These are phyloP conservation scores for Domatiomyces catenatus DNA, from an alignment of 2,329 filamentous ascomycete species.

Conservation along the genomic window DNA sequence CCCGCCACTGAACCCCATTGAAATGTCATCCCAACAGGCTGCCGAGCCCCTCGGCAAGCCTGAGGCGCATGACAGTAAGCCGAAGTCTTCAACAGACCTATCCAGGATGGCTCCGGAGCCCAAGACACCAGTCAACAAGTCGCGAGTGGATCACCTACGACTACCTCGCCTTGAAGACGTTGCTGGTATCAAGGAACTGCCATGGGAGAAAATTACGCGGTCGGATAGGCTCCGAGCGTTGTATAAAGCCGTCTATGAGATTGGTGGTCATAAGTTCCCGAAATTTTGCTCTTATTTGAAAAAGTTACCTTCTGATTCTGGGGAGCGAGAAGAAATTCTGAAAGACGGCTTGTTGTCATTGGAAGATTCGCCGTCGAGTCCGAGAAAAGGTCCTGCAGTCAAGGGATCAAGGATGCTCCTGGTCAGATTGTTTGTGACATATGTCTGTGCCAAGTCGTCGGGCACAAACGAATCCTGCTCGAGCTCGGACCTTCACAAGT, in stretches of 20 bases:
- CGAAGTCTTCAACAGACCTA: not conserved
- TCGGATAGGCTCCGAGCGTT: conserved; percentile 25
- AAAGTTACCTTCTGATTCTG: not conserved
- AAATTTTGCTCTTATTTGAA: conserved; percentile 1
- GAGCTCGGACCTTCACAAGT: conserved; percentile 1
- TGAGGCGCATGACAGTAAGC: not conserved
- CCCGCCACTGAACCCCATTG: conserved; percentile 22
- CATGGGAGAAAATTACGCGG: conserved; percentile 24
- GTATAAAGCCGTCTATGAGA: conserved; percentile 15
- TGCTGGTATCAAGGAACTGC: conserved; percentile 20
- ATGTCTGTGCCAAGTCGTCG: conserved; percentile 5
- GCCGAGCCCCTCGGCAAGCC: not conserved
- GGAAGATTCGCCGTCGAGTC: not conserved
- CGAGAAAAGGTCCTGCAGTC: not conserved
- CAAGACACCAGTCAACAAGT: not conserved
- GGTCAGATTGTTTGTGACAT: conserved; percentile 6
- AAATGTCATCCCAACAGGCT: not conserved
- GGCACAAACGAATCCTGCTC: not conserved
- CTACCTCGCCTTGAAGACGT: conserved; percentile 15
- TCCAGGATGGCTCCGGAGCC: not conserved
- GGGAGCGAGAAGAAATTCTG: not conserved
- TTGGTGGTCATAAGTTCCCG: not conserved
- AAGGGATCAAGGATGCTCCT: conserved; percentile 1
- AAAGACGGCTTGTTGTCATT: not conserved
- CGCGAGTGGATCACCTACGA: not conserved